Percentiles rank a stretch among this genome's conserved stretches.
Evolutionary conservation across 495 filamentous ascomycete species (phyloP).

Genomic region (Podospora comata): DNA sequence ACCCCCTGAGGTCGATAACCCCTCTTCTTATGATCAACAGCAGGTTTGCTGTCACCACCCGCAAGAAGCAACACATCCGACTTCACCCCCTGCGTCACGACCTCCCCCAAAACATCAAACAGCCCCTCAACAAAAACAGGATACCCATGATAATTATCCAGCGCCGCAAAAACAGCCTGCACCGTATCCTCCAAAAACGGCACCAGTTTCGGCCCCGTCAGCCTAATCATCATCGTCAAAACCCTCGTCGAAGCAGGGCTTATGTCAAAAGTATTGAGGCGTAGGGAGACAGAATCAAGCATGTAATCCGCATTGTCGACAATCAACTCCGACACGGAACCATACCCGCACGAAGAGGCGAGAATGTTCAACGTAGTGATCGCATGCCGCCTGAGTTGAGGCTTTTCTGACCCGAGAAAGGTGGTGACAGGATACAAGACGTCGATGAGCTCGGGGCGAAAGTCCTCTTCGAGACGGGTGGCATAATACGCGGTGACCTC

Average conservation of each 20-base stretch:
- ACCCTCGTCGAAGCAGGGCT: constrained; percentile 89
- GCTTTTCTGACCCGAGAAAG: constrained; percentile 69
- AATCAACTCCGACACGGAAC: constrained; percentile 70
- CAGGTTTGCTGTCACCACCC: constrained; percentile 19
- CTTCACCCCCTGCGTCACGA: constrained; percentile 77
- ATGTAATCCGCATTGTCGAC: constrained; percentile 95
- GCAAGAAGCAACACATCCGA: constrained; percentile 55
- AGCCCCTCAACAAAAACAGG: constrained; percentile 78
- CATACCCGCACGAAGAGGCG: constrained; percentile 71
- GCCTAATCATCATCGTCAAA: constrained; percentile 86
- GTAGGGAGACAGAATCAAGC: constrained; percentile 84
- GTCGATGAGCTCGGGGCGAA: constrained; percentile 84
- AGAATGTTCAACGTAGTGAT: constrained; percentile 80
- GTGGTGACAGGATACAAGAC: constrained; percentile 86
- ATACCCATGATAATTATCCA: constrained; percentile 94
- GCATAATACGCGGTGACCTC: constrained; percentile 73
- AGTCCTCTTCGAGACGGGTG: constrained; percentile 60
- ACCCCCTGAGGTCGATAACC: constrained; percentile 11
- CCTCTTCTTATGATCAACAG: constrained; percentile 40
- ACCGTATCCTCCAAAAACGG: constrained; percentile 92
- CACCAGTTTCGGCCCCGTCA: constrained; percentile 76
- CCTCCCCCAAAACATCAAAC: constrained; percentile 73
- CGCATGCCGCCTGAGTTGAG: constrained; percentile 71
- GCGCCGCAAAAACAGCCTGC: constrained; percentile 79
- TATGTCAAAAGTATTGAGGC: constrained; percentile 86